Base-by-base conservation (phyloP, 192 early-diverging fungal species). In the Linnemannia elongata region DNA sequence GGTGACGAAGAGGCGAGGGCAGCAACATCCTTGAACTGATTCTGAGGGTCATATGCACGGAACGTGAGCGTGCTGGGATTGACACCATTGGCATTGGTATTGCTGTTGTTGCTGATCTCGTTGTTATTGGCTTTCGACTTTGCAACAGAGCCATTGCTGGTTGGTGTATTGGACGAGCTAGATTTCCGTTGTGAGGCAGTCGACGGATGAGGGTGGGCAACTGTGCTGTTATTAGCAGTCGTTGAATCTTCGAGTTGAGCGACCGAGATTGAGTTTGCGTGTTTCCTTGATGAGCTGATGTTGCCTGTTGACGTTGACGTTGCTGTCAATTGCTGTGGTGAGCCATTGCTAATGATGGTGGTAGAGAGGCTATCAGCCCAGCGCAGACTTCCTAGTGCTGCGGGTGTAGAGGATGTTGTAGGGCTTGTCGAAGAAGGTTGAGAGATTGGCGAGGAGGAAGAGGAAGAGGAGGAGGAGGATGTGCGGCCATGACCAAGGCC, bases 241-340 rank as follows among this genome's bases (percentile, higher is more conserved):
- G 79, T n/a, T 6, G 76, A 52, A 13, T 78, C 76, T 35, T 87
- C 79, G 22, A 87, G 78, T 20, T 78, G 85, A 12, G 75, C 42
- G 10, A 87, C 80, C 35, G 85, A 87, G 49, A 87, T 71, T 9
- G 85, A 87, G 72, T 52, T 87, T n/a, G 85, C 52, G 41, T 87
- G 85, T 44, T 87, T 87, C 35, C 80, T 75, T 20, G 84, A 72
- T 38, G 66, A 15, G 47, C 35, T 27, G 30, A 17, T 39, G 38
- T 39, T 39, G 38, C 38, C 6, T 39, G 38, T 42, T 49, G 52
- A 42, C 66, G 55, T 30, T 42, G 35, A 55, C 69, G 76, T 10
- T 39, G 66, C 70, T 35, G 66, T 8, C 69, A 42, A 45, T 47
- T 57, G 35, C n/a, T 30, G 73, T 52, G 17, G 36, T 36, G 33